phyloP scores from a whole-genome alignment of 2,329 filamentous ascomycete genomes.

The Thermomyces lanuginosus region DNA sequence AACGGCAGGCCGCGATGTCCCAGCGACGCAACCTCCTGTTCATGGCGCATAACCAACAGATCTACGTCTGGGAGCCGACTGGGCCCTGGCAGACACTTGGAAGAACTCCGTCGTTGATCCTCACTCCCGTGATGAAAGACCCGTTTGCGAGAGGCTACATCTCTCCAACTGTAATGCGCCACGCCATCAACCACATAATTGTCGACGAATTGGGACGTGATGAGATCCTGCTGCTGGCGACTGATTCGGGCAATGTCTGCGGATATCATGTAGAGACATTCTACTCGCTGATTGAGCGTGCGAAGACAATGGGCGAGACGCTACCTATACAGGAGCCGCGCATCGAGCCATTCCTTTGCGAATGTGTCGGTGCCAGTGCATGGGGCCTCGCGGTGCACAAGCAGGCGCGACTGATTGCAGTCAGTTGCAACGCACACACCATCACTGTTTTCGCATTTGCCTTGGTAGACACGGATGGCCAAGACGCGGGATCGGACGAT shows the following conservation, averaged over 20 bases:
- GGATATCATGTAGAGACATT: conserved; percentile 49
- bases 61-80: conserved; percentile 30
- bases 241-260: conserved; percentile 60
- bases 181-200: conserved; percentile 53
- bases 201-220: conserved; percentile 52
- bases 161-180: too few relatives aligned
- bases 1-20: conserved; percentile 25
- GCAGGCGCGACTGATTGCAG: conserved; percentile 67
- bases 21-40: conserved; percentile 33
- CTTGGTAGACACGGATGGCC: conserved; percentile 25
- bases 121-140: conserved; percentile 27
- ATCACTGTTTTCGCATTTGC: conserved; percentile 46
- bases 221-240: conserved; percentile 52
- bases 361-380: conserved; percentile 61
- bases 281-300: conserved; percentile 28
- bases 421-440: conserved; percentile 55
- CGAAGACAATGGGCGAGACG: conserved; percentile 7
- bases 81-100: conserved; percentile 26
- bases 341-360: conserved; percentile 47
- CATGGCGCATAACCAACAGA: conserved; percentile 23
- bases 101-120: conserved; percentile 23
- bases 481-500: too few relatives aligned
- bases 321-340: conserved; percentile 18
- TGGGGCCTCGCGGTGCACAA: conserved; percentile 81
- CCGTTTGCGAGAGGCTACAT: conserved; percentile 36